Percentiles rank a stretch among this genome's conserved stretches.
phyloP scores from a whole-genome alignment of 352 stramenopile genomes.

The Phytophthora gonapodyides region DNA sequence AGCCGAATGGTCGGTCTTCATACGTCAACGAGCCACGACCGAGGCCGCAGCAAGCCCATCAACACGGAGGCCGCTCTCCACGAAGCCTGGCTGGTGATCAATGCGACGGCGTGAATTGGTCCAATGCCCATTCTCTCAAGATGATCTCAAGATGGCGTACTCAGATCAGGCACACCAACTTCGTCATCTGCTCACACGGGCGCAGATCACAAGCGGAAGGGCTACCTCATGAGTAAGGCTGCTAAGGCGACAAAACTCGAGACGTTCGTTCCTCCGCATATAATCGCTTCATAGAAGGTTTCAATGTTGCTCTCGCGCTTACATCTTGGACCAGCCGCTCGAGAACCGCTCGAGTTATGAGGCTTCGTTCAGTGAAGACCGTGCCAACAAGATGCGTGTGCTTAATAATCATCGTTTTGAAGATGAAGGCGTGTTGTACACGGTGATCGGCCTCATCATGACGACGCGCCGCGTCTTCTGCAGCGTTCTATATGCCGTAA shows the following conservation, averaged over 20 bases:
- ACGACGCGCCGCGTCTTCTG: conserved; percentile 6
- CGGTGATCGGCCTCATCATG: conserved; percentile 9
- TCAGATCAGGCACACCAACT: background rate
- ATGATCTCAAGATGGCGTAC: background rate
- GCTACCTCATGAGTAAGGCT: background rate
- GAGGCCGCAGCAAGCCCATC: conserved; percentile 8
- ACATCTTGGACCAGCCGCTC: background rate
- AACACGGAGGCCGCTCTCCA: conserved; percentile 14
- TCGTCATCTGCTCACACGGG: background rate
- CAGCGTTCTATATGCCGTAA: conserved; percentile 7
- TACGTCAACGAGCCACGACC: background rate
- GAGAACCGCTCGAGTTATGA: background rate
- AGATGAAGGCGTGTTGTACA: conserved; percentile 4
- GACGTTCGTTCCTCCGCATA: background rate
- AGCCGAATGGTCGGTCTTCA: background rate
- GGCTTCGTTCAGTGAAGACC: background rate
- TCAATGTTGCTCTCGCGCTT: too few species aligned
- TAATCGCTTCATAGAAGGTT: background rate
- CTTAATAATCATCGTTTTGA: conserved; percentile 19
- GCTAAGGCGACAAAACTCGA: background rate
- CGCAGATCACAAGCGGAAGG: conserved; percentile 1
- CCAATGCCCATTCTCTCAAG: background rate
- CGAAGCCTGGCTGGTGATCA: conserved; percentile 3
- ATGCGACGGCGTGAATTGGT: too few species aligned
- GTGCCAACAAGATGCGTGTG: conserved; percentile 3